These are phyloP conservation scores for Eutypa lata DNA, from an alignment of 2,329 filamentous ascomycete species.

Conservation along the genomic window DNA sequence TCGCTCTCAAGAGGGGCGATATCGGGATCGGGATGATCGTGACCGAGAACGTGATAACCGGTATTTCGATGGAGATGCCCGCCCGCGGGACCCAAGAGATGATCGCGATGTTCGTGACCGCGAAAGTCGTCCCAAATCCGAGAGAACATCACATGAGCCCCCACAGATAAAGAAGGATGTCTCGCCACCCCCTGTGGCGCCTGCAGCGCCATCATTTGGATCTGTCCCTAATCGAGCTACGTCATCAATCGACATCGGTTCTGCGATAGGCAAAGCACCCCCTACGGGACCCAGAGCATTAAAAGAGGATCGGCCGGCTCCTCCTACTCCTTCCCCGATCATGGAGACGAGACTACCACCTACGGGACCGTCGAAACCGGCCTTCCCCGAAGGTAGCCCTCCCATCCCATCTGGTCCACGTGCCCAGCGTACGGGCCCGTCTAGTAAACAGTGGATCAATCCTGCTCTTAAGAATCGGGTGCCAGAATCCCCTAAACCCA, in stretches of 20 bases:
- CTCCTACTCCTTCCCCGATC: constrained; percentile 36
- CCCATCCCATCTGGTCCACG: constrained; percentile 53
- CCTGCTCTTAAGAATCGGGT: constrained; percentile 46
- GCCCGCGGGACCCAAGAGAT: constrained; percentile 44
- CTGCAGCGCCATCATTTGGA: constrained; percentile 57
- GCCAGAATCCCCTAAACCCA: constrained; percentile 50
- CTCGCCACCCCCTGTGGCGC: constrained; percentile 55
- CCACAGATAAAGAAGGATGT: constrained; percentile 46
- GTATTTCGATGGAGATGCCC: constrained; percentile 33
- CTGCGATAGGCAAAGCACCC: constrained; percentile 43
- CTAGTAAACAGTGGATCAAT: constrained; percentile 60
- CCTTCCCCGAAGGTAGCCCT: constrained; percentile 40
- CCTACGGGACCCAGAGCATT: constrained; percentile 53
- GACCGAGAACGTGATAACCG: constrained; percentile 35
- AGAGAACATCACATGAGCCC: constrained; percentile 50
- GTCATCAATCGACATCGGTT: constrained; percentile 31
- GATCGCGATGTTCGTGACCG: constrained; percentile 44
- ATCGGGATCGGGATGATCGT: constrained; percentile 46
- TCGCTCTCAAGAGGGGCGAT: constrained; percentile 63
- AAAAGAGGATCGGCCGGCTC: constrained; percentile 45
- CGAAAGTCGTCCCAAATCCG: constrained; percentile 44
- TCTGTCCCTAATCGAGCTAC: constrained; percentile 48
- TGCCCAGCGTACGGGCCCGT: constrained; percentile 47
- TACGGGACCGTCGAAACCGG: constrained; percentile 41
- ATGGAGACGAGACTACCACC: constrained; percentile 35